Base-by-base conservation (phyloP, 1,284 basidiomycete genomes). In the Lignosus rhinocerotis region DNA sequence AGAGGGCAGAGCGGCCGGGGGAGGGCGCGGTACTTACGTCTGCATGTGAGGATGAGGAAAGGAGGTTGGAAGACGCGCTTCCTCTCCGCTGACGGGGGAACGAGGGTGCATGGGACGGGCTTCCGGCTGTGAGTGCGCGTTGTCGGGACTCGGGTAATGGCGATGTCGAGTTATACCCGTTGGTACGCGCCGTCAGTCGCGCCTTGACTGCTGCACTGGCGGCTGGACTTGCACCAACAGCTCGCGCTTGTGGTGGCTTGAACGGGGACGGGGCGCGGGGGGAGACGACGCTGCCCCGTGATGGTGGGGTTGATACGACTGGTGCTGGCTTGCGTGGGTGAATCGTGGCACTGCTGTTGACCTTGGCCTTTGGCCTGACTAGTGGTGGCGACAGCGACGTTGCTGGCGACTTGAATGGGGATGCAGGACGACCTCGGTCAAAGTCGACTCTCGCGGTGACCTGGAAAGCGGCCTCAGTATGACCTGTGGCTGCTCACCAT, bases 331-430 rank as follows among this genome's bases (percentile, higher is more conserved):
- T 86, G 50, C 81, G 80, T 7, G 67, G 45, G 30, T 73, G 67
- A 6, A 76, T 68, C 34, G 76, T 79, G 47, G 83, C 84, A 64
- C 76, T 81, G 59, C 73, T 79, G 65, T 83, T 87, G 33, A 89
- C 77, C 70, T 85, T 88, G 51, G 84, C 85, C 67, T 78, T 86
- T 8, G 83, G 83, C 57, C 81, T 73, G 31, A 63, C 44, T 6
- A 70, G 62, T 25, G 71, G 68, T 11, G 73, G 69, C 4, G 78
- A 73, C 34, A 73, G 66, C 17, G 75, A 73, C 19, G 74, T 65
- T 2, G 73, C 65, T 3, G 73, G 72, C 59, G 64, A 63, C 65
- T 86, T 87, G 56, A 75, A 69, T 30, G 87, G 87, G 5, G 84
- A 85, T 16, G 71, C 67, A 5, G 83, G 80, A 42, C 83, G 75